These are phyloP conservation scores for Xerocomellus dryophilus DNA, from an alignment of 768 basidiomycete species.

Conservation along the genomic window DNA sequence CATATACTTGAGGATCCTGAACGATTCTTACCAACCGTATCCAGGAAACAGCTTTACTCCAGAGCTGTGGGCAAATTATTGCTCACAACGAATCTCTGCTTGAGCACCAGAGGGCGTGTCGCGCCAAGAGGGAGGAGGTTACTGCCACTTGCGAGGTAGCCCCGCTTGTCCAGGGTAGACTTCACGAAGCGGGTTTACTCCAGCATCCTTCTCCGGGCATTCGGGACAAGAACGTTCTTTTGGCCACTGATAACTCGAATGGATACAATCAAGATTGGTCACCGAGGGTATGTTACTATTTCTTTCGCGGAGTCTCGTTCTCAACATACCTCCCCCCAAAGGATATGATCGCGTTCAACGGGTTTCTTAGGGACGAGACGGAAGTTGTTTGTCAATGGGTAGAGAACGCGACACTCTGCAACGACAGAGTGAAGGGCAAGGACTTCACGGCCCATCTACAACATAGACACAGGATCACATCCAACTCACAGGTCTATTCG, in stretches of 20 bases:
- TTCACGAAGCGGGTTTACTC: neutral
- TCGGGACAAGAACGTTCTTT: neutral
- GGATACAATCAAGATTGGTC: neutral
- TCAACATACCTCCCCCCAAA: neutral
- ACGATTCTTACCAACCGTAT: neutral
- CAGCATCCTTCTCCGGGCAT: neutral
- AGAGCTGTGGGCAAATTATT: neutral
- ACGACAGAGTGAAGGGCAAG: neutral
- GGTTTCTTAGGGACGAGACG: neutral
- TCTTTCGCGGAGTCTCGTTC: neutral
- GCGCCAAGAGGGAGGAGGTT: neutral
- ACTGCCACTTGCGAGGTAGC: neutral
- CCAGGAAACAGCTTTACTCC: neutral
- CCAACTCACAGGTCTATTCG: neutral
- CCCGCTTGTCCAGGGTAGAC: too few species aligned
- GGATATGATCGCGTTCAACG: constrained; percentile 4
- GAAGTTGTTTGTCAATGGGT: constrained; percentile 6
- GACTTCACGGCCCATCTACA: neutral
- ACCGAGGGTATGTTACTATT: neutral
- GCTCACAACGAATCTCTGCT: neutral
- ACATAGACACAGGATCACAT: neutral
- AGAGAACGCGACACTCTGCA: neutral
- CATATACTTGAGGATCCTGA: too few species aligned
- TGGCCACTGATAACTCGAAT: neutral
- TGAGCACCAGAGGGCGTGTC: neutral